Conservation (phyloP, 2,329 filamentous ascomycete species). For the Cladosporium velox region DNA sequence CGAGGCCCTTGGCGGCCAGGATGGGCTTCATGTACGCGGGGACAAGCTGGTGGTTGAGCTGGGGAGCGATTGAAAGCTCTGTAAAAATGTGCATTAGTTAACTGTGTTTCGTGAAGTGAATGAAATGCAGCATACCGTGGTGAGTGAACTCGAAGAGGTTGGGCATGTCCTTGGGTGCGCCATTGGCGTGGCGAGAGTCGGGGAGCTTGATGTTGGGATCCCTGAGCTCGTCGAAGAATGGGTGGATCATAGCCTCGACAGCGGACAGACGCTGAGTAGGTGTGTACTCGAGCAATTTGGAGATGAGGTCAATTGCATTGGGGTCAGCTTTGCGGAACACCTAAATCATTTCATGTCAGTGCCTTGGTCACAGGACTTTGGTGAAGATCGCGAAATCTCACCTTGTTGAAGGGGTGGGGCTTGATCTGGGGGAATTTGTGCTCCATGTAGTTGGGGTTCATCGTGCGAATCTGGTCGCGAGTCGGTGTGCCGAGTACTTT, state of each 20-base stretch:
- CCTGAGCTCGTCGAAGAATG: conserved; percentile 96
- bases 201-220: conserved; percentile 89
- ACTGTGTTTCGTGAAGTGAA: conserved; percentile 20
- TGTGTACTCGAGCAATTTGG: conserved; percentile 91
- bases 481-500: conserved; percentile 97
- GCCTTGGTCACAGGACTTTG: not conserved
- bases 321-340: conserved; percentile 95
- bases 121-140: conserved; percentile 68
- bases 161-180: conserved; percentile 77
- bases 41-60: conserved; percentile 84
- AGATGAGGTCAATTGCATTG: conserved; percentile 93
- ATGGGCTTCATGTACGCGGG: conserved; percentile 76
- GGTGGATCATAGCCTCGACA: conserved; percentile 95
- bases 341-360: conserved; percentile 40
- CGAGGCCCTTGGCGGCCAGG: conserved; percentile 73
- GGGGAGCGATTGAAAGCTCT: conserved; percentile 96
- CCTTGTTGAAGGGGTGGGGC: conserved; percentile 97
- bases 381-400: conserved; percentile 35
- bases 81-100: conserved; percentile 13
- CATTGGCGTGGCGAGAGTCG: conserved; percentile 87
- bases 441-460: conserved; percentile 99
- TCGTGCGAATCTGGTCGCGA: conserved; percentile 95
- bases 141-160: conserved; percentile 88
- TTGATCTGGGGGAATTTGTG: conserved; percentile 99
- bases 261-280: conserved; percentile 92